phyloP scores from a whole-genome alignment of 1,284 basidiomycete genomes.

The Puccinia polysora region DNA sequence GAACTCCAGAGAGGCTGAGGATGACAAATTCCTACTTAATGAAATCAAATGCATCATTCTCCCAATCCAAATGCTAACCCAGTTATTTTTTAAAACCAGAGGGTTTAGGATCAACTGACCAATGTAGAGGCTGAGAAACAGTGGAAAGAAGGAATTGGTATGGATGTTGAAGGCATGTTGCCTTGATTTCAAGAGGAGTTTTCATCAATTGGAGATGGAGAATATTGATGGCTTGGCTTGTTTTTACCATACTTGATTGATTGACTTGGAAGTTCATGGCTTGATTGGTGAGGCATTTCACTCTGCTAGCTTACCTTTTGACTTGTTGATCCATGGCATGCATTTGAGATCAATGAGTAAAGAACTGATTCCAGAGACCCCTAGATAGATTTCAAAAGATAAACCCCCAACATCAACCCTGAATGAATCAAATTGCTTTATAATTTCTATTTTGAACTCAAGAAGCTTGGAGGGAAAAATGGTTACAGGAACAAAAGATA shows the following conservation, averaged over 20 bases:
- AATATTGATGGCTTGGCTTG: neutral
- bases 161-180: conserved; percentile 91
- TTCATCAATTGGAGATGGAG: neutral
- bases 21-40: neutral
- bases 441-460: neutral
- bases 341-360: conserved; percentile 66
- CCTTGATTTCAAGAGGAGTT: no score
- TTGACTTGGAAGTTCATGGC: conserved; percentile 66
- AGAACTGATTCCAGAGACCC: conserved; percentile 66
- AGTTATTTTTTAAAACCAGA: conserved; percentile 73
- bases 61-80: conserved; percentile 83
- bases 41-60: conserved; percentile 58
- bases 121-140: conserved; percentile 79
- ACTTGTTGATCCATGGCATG: conserved; percentile 57
- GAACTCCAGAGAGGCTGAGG: neutral
- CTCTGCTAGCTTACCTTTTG: conserved; percentile 48
- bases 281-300: conserved; percentile 59
- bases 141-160: conserved; percentile 88
- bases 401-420: no score
- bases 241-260: neutral
- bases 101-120: conserved; percentile 77
- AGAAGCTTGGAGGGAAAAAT: neutral
- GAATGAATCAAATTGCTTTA: no score
- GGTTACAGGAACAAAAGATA: conserved; percentile 2
- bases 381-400: conserved; percentile 53